phyloP scores from a whole-genome alignment of 441 rosid genomes.

The Heliophila coronopifolia region DNA sequence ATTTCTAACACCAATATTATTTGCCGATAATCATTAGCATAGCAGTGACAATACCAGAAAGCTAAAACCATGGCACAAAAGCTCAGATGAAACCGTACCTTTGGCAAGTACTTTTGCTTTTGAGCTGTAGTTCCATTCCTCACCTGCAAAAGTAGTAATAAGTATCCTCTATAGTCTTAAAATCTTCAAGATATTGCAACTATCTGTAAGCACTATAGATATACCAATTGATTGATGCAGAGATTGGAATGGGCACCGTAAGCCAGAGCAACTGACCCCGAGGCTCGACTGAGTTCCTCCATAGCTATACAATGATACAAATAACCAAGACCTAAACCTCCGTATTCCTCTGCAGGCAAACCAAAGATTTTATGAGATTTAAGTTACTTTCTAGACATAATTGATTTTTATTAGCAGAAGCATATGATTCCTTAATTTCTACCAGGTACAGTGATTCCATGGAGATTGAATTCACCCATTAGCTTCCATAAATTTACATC shows the following conservation, averaged over 20 bases:
- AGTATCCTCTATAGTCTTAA: background rate
- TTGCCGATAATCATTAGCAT: background rate
- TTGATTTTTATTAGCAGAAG: background rate
- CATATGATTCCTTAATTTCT: background rate
- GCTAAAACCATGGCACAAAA: background rate
- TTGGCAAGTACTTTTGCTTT: conserved; percentile 79
- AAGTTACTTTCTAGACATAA: background rate
- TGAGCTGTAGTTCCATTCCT: conserved; percentile 77
- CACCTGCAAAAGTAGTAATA: conserved; percentile 42
- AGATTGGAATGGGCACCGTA: conserved; percentile 94
- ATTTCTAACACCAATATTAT: background rate
- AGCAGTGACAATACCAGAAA: background rate
- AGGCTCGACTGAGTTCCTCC: conserved; percentile 91
- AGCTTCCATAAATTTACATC: conserved; percentile 86
- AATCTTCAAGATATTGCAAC: background rate
- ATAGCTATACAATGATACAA: conserved; percentile 84
- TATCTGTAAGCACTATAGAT: background rate
- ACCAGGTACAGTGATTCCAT: conserved; percentile 93
- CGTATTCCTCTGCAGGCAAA: conserved; percentile 66
- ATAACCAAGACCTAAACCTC: conserved; percentile 96
- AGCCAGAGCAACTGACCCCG: conserved; percentile 88
- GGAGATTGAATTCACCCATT: conserved; percentile 92
- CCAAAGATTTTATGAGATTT: background rate
- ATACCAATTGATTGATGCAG: conserved; percentile 91
- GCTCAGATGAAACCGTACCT: conserved; percentile 41